These are phyloP conservation scores for Pleurotus eryngii DNA, from an alignment of 768 basidiomycete species.

Conservation along the genomic window DNA sequence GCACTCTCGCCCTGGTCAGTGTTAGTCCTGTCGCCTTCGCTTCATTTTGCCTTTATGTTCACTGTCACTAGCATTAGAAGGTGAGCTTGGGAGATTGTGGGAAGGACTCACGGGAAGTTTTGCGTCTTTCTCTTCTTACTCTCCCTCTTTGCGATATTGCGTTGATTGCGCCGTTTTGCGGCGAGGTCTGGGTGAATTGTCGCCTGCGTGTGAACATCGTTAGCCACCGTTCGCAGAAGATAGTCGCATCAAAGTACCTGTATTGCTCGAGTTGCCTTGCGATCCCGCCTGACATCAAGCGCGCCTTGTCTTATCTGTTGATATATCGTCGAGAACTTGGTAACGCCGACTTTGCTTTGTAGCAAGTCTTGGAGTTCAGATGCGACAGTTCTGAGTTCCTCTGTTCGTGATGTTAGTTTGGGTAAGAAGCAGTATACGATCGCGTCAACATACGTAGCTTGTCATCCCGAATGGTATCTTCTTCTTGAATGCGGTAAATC, in stretches of 20 bases:
- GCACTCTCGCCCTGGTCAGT: background rate
- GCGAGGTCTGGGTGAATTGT: conserved; percentile 73
- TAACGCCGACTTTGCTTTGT: conserved; percentile 84
- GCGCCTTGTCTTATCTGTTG: conserved; percentile 75
- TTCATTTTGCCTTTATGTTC: conserved; percentile 50
- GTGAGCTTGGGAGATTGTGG: conserved; percentile 7
- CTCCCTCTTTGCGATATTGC: conserved; percentile 78
- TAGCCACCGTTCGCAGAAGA: background rate
- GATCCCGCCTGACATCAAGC: conserved; percentile 62
- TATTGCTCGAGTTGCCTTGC: conserved; percentile 58
- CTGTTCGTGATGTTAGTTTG: conserved; percentile 32
- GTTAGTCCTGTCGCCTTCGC: conserved; percentile 35
- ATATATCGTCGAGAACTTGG: conserved; percentile 76
- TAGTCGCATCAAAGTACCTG: conserved; percentile 33
- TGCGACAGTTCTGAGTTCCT: conserved; percentile 78
- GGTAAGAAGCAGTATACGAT: too few relatives aligned
- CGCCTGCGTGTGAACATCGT: conserved; percentile 1
- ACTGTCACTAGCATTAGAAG: conserved; percentile 22
- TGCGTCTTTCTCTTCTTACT: conserved; percentile 76
- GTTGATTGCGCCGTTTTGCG: conserved; percentile 69
- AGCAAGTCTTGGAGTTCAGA: conserved; percentile 85
- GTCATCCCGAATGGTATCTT: conserved; percentile 75
- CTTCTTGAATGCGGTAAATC: conserved; percentile 82
- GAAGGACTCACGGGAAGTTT: conserved; percentile 52
- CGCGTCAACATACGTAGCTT: conserved; percentile 61